Evolutionary conservation across 345 rosid genomes (phyloP), one percentile per base, ranked within the genome.

Genomic region (Cardamine resedifolia): DNA sequence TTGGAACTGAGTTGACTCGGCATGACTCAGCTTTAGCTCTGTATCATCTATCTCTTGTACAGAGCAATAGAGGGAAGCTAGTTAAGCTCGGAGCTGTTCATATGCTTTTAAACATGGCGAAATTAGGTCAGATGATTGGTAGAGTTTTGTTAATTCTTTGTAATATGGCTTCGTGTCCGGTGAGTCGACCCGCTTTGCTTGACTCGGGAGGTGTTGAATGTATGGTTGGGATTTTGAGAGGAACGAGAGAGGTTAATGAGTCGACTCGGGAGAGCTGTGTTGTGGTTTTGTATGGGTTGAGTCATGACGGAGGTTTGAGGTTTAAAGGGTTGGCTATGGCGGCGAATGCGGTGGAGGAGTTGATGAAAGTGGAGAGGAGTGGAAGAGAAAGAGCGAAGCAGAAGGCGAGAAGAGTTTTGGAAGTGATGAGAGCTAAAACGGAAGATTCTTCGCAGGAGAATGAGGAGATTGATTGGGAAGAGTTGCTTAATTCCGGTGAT

Each of bases 181-280:
- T 79, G 10, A 96, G 96, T 28, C 86, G 96, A 68, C 77, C 77
- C 0, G 81, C 93, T 14, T 27, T 89, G 73, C 70, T 91, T 80
- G 93, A 91, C 78, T 80, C 93, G 56, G 97, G 99, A 7, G 97
- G 78, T 64, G 92, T 88, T 57, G 87, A 85, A 52, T 83, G 90
- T 64, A 64, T 95, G 77, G 85, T 88, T 67, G 82, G 77, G 27
- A 27, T 85, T 53, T 39, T 95, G 73, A 65, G 48, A 28, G 76
- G 67, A 12, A n/a, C 21, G 4, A 73, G 23, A 2, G 83, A 79
- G 79, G 74, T 81, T 60, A 78, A 59, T 8, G 83, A 73, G 82
- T 79, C 92, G 18, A 68, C 83, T 68, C 83, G 65, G 52, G 93
- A 87, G 61, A 79, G 84, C 30, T 91, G 93, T 16, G 81, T 91